A percentile compares a stretch with the other conserved stretches of the same genome.
Evolutionary conservation across 2,329 filamentous ascomycete species (phyloP).

Genomic region (Trichoderma polysporum): DNA sequence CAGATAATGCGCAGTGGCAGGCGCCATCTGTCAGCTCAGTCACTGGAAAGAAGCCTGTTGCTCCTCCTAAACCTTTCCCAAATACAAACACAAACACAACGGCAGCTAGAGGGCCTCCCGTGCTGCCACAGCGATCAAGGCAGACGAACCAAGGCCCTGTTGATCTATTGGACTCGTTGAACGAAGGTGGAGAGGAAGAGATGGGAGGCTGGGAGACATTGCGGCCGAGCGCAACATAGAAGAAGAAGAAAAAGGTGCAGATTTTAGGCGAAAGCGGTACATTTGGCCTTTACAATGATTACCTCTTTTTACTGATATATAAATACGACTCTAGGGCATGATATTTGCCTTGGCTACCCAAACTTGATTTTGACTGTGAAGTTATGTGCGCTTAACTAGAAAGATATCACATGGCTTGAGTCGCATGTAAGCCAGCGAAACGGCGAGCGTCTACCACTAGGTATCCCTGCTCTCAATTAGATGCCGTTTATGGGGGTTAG

Average conservation of each 20-base stretch:
- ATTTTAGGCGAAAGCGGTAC: neutral
- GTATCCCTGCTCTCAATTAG: neutral
- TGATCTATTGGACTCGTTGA: conserved; percentile 49
- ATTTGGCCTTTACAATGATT: neutral
- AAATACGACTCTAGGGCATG: neutral
- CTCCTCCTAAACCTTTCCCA: conserved; percentile 27
- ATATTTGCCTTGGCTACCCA: neutral
- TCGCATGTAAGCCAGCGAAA: neutral
- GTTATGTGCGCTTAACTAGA: neutral
- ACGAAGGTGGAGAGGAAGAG: conserved; percentile 47
- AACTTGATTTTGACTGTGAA: neutral
- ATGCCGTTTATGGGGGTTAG: neutral
- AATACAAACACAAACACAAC: neutral
- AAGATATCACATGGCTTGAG: neutral
- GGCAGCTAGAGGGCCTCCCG: conserved; percentile 26
- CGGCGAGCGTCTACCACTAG: neutral
- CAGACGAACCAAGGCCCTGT: conserved; percentile 33
- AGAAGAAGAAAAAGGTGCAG: neutral
- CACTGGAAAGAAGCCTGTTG: conserved; percentile 31
- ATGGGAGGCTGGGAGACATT: conserved; percentile 57
- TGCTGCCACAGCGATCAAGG: conserved; percentile 27
- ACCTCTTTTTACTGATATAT: conserved; percentile 1
- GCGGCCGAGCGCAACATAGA: conserved; percentile 42
- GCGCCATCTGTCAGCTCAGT: neutral
- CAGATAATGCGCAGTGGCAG: conserved; percentile 20